Evolutionary conservation across 176 grass and related monocot species (phyloP).

Genomic region (Aegilops umbellulata): DNA sequence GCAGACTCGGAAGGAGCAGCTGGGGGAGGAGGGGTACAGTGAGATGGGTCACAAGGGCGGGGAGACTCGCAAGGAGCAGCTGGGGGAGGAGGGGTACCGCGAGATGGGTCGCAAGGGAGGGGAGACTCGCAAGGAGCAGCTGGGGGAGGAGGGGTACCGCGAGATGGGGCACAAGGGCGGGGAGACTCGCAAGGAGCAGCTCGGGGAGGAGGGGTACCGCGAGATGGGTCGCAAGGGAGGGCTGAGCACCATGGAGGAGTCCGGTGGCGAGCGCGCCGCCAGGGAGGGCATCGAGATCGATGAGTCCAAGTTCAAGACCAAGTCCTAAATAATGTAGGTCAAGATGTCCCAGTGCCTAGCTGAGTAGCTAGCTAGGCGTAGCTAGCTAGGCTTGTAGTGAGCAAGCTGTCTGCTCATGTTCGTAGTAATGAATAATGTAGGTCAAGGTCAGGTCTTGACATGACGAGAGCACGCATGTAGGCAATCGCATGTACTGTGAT

Average conservation of each 20-base stretch:
- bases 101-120: conserved; percentile 23
- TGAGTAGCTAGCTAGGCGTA: neutral
- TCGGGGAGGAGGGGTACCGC: neutral
- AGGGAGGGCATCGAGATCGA: conserved; percentile 53
- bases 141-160: conserved; percentile 51
- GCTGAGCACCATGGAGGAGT: conserved; percentile 45
- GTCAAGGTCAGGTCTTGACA: conserved; percentile 6
- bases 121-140: conserved; percentile 55
- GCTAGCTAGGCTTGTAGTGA: neutral
- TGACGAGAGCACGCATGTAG: neutral
- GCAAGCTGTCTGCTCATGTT: neutral
- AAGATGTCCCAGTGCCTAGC: neutral
- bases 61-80: neutral
- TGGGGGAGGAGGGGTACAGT: conserved; percentile 48
- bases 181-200: neutral
- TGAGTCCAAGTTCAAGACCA: conserved; percentile 64
- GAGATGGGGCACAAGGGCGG: conserved; percentile 61
- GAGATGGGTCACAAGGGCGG: conserved; percentile 61
- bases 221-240: conserved; percentile 42
- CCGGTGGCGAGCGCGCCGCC: conserved; percentile 44
- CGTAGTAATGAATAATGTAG: conserved; percentile 13
- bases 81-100: neutral
- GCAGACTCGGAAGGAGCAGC: conserved; percentile 57
- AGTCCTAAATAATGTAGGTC: neutral
- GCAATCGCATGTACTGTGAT: neutral